phyloP scores from a whole-genome alignment of 2,329 filamentous ascomycete species.

The Epichloe gansuensis region DNA sequence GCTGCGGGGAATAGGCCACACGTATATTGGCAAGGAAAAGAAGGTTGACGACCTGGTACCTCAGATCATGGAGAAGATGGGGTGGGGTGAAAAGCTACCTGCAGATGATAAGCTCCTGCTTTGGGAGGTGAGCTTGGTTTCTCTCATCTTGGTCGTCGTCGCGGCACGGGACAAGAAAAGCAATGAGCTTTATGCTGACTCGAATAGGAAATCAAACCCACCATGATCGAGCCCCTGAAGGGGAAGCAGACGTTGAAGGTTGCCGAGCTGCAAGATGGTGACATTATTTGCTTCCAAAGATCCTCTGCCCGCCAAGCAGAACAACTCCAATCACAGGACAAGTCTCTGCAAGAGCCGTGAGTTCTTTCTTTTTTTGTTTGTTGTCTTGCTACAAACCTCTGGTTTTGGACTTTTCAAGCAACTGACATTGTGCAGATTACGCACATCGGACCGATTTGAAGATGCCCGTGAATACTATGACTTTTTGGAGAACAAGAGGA shows the following conservation, averaged over 20 bases:
- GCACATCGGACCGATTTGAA: conserved; percentile 38
- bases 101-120: conserved; percentile 51
- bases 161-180: too few species aligned
- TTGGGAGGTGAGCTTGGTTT: conserved; percentile 48
- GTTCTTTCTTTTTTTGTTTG: conserved; percentile 6
- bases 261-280: conserved; percentile 91
- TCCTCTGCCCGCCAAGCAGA: conserved; percentile 36
- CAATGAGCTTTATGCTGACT: background rate
- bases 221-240: conserved; percentile 93
- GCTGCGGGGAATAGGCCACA: conserved; percentile 63
- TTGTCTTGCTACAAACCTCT: background rate
- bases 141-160: background rate
- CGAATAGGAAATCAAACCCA: conserved; percentile 76
- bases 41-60: conserved; percentile 77
- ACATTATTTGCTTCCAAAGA: conserved; percentile 90
- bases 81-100: conserved; percentile 65
- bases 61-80: conserved; percentile 68
- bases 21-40: conserved; percentile 79
- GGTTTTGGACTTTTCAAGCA: background rate
- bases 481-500: conserved; percentile 73
- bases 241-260: conserved; percentile 77
- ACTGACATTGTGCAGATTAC: conserved; percentile 8
- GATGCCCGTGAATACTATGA: conserved; percentile 87
- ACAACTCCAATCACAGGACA: conserved; percentile 15
- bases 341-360: conserved; percentile 19